These are phyloP conservation scores for Beta lomatogona DNA, from an alignment of 179 eudicot genomes.

Conservation along the genomic window DNA sequence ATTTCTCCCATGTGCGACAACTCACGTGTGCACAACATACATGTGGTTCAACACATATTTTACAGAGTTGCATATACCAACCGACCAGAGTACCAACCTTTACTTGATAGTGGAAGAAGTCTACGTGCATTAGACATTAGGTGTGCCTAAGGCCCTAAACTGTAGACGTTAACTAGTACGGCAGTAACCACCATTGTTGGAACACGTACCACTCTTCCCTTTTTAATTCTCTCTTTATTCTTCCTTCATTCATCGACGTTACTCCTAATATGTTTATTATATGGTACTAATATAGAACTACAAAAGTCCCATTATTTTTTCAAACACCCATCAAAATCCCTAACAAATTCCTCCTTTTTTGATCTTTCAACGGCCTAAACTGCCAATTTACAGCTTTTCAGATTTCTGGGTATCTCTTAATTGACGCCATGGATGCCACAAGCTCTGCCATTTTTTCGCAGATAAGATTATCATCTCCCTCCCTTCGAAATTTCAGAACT, in stretches of 20 bases:
- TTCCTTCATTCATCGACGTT: neutral
- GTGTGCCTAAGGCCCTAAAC: no score
- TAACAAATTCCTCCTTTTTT: neutral
- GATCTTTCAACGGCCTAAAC: neutral
- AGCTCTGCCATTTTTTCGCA: constrained; percentile 23
- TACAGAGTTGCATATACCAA: no score
- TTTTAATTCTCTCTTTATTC: neutral
- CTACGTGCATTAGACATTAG: neutral
- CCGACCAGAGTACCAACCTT: no score
- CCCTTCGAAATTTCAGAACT: constrained; percentile 4
- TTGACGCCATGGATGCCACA: constrained; percentile 34
- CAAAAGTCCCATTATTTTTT: no score
- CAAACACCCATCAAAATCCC: constrained; percentile 11
- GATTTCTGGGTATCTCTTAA: neutral
- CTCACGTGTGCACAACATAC: no score
- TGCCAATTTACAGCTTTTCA: neutral
- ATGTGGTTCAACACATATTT: no score
- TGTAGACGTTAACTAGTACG: neutral
- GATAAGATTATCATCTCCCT: constrained; percentile 21
- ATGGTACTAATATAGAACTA: no score
- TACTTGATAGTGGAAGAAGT: neutral
- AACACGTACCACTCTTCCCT: constrained; percentile 25
- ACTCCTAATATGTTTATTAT: neutral
- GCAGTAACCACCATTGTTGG: constrained; percentile 18
- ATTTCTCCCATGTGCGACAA: no score